Evolutionary conservation across 805 yeast species (phyloP).

Genomic region (Pichia eremophila): DNA sequence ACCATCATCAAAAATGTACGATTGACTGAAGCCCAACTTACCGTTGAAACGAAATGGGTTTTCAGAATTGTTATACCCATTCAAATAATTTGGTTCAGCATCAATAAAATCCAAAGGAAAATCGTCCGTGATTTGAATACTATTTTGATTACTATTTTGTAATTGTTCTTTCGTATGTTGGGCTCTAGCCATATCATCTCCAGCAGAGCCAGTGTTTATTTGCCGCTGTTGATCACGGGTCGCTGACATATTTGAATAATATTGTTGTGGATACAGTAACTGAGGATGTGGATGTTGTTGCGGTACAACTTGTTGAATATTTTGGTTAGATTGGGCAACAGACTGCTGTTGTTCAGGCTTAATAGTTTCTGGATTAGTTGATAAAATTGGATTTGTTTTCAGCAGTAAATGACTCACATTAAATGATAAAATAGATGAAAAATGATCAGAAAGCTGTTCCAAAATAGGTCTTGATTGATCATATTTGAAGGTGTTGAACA

Average conservation of each 20-base stretch:
- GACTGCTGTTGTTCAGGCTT: neutral
- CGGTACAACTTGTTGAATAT: neutral
- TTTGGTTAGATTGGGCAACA: neutral
- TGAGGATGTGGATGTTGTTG: neutral
- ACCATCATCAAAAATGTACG: neutral
- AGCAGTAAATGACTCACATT: conserved; percentile 6
- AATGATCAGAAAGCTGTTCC: conserved; percentile 38
- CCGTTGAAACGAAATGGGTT: neutral
- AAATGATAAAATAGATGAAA: conserved; percentile 10
- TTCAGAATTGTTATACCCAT: conserved; percentile 1
- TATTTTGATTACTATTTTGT: neutral
- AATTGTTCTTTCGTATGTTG: neutral
- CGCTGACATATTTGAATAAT: neutral
- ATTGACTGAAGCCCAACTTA: neutral
- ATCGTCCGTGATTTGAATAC: conserved; percentile 1
- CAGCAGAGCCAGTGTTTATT: neutral
- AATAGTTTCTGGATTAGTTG: neutral
- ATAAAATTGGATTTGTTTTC: neutral
- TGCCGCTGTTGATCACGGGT: neutral
- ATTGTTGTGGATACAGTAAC: neutral
- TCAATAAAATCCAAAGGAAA: conserved; percentile 6
- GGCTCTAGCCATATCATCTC: neutral
- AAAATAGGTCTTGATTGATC: conserved; percentile 41
- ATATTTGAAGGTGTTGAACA: conserved; percentile 68
- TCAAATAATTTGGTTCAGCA: neutral